Conservation (phyloP, 2,329 filamentous ascomycete genomes). For the Daldinia sp. region DNA sequence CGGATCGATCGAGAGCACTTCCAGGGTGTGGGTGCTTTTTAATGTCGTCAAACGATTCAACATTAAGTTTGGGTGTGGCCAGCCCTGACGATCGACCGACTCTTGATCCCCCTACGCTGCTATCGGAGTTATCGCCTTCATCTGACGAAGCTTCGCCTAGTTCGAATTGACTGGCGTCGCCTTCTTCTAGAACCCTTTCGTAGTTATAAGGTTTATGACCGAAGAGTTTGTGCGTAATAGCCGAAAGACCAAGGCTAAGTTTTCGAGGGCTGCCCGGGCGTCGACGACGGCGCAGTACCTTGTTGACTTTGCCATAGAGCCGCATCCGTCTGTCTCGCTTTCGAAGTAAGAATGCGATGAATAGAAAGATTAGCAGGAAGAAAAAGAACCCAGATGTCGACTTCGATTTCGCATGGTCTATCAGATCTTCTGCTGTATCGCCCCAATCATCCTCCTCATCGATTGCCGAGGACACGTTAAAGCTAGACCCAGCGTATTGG, state of each 20-base stretch:
- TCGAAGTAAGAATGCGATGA: constrained; percentile 79
- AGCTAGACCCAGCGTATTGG: constrained; percentile 78
- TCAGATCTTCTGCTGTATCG: constrained; percentile 67
- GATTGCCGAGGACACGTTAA: constrained; percentile 51
- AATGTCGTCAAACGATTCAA: constrained; percentile 64
- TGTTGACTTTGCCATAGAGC: constrained; percentile 66
- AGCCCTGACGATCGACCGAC: constrained; percentile 74
- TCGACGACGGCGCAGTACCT: constrained; percentile 57
- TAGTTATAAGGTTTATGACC: constrained; percentile 71
- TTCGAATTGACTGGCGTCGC: constrained; percentile 80
- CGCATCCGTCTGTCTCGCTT: constrained; percentile 80
- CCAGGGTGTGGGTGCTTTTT: constrained; percentile 50
- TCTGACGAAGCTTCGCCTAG: constrained; percentile 75
- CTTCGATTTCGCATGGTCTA: constrained; percentile 74
- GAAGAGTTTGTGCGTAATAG: constrained; percentile 73
- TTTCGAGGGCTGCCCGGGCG: constrained; percentile 62
- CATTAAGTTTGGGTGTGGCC: constrained; percentile 72
- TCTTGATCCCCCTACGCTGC: constrained; percentile 61
- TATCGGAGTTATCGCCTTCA: constrained; percentile 73
- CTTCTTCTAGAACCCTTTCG: constrained; percentile 88
- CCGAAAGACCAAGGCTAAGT: constrained; percentile 60
- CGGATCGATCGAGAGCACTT: constrained; percentile 72
- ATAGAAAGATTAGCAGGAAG: constrained; percentile 78
- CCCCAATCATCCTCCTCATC: constrained; percentile 66
- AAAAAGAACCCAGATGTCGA: constrained; percentile 80